Evolutionary conservation across 208 protist species (phyloP).

Genomic region (Acanthamoeba quina): DNA sequence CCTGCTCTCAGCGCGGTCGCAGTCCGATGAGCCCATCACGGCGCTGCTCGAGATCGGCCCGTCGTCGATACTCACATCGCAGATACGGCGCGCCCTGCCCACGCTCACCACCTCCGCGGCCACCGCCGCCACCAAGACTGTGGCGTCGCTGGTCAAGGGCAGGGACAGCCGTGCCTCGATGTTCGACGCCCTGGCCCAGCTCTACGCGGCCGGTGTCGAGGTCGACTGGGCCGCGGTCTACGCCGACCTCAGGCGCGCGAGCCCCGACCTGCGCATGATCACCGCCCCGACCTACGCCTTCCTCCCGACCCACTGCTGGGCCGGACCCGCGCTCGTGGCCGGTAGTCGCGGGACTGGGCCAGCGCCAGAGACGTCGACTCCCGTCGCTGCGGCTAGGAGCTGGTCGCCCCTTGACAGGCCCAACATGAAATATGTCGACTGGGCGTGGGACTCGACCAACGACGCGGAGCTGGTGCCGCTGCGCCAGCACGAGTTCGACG

Average conservation of each 20-base stretch:
- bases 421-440: not conserved
- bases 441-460: not conserved
- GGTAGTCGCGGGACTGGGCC: too few relatives aligned
- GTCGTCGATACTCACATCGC: constrained; percentile 35
- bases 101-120: not conserved
- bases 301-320: constrained; percentile 28
- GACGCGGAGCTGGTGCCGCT: not conserved
- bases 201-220: constrained; percentile 29
- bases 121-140: not conserved
- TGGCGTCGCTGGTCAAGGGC: constrained; percentile 34
- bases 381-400: too few relatives aligned
- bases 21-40: not conserved
- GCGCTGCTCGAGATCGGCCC: constrained; percentile 48
- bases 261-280: constrained; percentile 4
- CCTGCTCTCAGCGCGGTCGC: not conserved
- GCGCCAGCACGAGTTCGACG: constrained; percentile 28
- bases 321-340: too few relatives aligned
- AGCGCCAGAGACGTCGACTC: too few relatives aligned
- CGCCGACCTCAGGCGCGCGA: not conserved
- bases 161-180: constrained; percentile 41
- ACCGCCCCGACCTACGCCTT: constrained; percentile 27
- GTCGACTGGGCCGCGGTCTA: constrained; percentile 38
- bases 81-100: not conserved
- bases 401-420: constrained; percentile 20
- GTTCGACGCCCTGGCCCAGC: constrained; percentile 48